phyloP scores from a whole-genome alignment of 225 moss, liverwort and hornwort species.

The Sphagnum contortum region DNA sequence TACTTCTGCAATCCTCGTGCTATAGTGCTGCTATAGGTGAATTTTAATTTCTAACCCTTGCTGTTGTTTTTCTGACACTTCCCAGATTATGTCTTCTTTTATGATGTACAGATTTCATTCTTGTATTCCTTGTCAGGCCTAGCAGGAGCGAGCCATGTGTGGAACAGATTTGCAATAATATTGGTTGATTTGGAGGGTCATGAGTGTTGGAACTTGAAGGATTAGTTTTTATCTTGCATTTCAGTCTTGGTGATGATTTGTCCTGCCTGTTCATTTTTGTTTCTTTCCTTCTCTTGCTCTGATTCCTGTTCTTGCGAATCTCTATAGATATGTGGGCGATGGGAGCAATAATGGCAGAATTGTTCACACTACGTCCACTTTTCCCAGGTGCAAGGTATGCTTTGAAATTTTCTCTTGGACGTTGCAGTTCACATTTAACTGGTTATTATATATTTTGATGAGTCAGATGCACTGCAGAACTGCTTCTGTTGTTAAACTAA shows the following conservation, averaged over 20 bases:
- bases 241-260: not conserved
- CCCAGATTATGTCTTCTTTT: no score
- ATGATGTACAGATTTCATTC: not conserved
- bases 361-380: slow-evolving; percentile 73
- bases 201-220: no score
- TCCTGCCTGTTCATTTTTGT: no score
- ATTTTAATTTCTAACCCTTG: not conserved
- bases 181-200: not conserved
- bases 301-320: not conserved
- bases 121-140: not conserved
- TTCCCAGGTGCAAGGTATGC: slow-evolving; percentile 80
- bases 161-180: not conserved
- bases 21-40: slow-evolving; percentile 48
- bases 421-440: no score
- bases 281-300: no score
- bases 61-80: no score
- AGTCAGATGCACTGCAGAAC: no score
- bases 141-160: not conserved
- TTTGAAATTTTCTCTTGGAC: no score
- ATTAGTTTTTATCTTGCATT: not conserved
- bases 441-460: no score
- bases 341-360: slow-evolving; percentile 95
- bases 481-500: no score
- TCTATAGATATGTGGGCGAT: slow-evolving; percentile 73
- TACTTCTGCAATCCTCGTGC: slow-evolving; percentile 52